Percentiles rank a stretch among this genome's conserved stretches.
Evolutionary conservation across 2,329 filamentous ascomycete genomes (phyloP).

Genomic region (Golovinomyces cichoracearum): DNA sequence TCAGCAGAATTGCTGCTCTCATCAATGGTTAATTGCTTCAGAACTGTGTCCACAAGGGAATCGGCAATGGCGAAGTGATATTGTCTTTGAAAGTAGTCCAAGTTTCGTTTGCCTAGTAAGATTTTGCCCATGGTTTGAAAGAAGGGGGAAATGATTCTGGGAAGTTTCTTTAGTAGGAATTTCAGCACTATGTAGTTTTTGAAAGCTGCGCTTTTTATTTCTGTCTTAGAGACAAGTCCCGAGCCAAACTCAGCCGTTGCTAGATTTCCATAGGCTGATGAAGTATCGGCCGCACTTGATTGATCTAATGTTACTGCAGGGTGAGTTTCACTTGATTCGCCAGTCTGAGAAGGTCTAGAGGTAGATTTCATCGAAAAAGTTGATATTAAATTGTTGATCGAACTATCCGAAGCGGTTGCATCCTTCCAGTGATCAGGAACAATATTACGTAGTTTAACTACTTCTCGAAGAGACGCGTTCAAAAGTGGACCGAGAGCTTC

Average conservation of each 20-base stretch:
- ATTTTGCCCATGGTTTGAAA: slow-evolving; percentile 67
- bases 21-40: slow-evolving; percentile 31
- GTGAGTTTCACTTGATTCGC: not conserved
- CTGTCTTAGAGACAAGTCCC: slow-evolving; percentile 15
- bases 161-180: slow-evolving; percentile 51
- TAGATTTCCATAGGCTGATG: not conserved
- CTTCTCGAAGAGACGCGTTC: slow-evolving; percentile 59
- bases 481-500: slow-evolving; percentile 53
- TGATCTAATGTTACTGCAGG: not conserved
- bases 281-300: slow-evolving; percentile 1
- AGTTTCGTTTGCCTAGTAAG: slow-evolving; percentile 46
- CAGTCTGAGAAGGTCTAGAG: slow-evolving; percentile 2
- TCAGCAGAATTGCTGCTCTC: slow-evolving; percentile 22
- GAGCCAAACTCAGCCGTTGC: not conserved
- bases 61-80: slow-evolving; percentile 30
- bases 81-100: slow-evolving; percentile 32
- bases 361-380: slow-evolving; percentile 3
- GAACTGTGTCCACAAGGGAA: slow-evolving; percentile 43
- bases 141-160: slow-evolving; percentile 57
- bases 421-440: slow-evolving; percentile 42
- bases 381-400: slow-evolving; percentile 6
- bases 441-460: slow-evolving; percentile 44
- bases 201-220: slow-evolving; percentile 22
- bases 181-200: slow-evolving; percentile 59
- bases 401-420: slow-evolving; percentile 8